Conservation (phyloP, 2,329 filamentous ascomycete genomes). For the Fusarium buxicola region DNA sequence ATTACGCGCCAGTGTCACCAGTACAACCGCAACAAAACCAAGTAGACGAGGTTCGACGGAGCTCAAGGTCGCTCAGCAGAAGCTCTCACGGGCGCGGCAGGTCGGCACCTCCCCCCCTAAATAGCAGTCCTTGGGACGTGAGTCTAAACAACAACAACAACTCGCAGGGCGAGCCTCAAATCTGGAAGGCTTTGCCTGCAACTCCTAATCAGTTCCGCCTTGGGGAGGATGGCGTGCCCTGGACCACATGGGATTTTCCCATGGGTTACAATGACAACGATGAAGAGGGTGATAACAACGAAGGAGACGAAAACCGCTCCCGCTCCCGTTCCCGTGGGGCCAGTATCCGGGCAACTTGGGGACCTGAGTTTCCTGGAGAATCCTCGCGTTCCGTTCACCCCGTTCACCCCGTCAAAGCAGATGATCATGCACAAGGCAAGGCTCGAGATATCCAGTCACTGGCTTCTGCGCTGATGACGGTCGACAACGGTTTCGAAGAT, state of each 20-base stretch:
- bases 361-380: constrained; percentile 29
- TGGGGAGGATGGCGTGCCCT: constrained; percentile 61
- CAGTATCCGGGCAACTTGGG: constrained; percentile 37
- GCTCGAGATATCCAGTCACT: constrained; percentile 59
- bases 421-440: constrained; percentile 46
- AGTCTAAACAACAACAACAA: constrained; percentile 45
- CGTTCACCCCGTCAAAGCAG: constrained; percentile 32
- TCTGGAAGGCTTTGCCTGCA: constrained; percentile 59
- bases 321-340: constrained; percentile 20
- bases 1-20: constrained; percentile 24
- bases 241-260: constrained; percentile 53
- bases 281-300: constrained; percentile 12
- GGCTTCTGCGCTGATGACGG: constrained; percentile 65
- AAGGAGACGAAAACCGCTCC: constrained; percentile 1
- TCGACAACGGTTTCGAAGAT: constrained; percentile 68
- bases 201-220: constrained; percentile 51
- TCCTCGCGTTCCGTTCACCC: constrained; percentile 4
- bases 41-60: constrained; percentile 17
- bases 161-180: constrained; percentile 36
- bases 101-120: constrained; percentile 62
- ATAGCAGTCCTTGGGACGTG: constrained; percentile 61
- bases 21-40: constrained; percentile 6
- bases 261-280: constrained; percentile 37
- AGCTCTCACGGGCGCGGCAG: constrained; percentile 58
- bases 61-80: constrained; percentile 39